Evolutionary conservation across 768 basidiomycete species (phyloP), one percentile per base, ranked within the genome.

Genomic region (Lentinula detonsa): DNA sequence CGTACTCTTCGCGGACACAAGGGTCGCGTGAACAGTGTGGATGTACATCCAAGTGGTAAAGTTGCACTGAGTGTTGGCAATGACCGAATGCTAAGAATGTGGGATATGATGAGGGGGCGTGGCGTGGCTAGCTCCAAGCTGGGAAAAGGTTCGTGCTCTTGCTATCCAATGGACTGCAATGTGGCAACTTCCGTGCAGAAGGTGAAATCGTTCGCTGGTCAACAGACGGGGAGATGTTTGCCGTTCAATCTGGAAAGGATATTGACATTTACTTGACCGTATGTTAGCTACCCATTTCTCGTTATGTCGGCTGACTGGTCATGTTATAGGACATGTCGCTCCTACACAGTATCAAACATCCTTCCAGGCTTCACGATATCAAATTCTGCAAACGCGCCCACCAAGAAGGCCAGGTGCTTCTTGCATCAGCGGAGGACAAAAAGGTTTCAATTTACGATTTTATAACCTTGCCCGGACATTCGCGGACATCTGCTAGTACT

Each of bases 31-130:
- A 98, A 98, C 71, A 83, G 83, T 37, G 83, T 97, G 40, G 91
- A 93, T 2, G 87, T 98, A 2, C 97, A 99, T 68, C 96, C 94
- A 0, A 90, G 91, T 0, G 93, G 95, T 5, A 91, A 98, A 67
- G 84, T 98, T 16, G 95, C 89, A 0, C 73, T 99, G 43, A 93
- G 88, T 63, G 94, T 98, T 0, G 96, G 97, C 6, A 88, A 87
- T 67, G 97, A 98, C 68, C 81, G 83, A 64, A 92, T 91, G 3
- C 65, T 98, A 61, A 83, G 95, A 46, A 97, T 99, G 95, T 99
- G 97, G 97, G 97, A 99, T 78, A 77, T 99, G 53, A 95, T 98
- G 92, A 79, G 95, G 49, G 96, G 96, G 0, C 89, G 90, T 71
- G 92, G 93, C 3, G 85, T 85, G 10, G 93, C 93, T 6, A 93